A percentile compares a stretch with the other conserved stretches of the same genome.
phyloP scores from a whole-genome alignment of 1,284 basidiomycete genomes.

The Ganoderma meredithae region DNA sequence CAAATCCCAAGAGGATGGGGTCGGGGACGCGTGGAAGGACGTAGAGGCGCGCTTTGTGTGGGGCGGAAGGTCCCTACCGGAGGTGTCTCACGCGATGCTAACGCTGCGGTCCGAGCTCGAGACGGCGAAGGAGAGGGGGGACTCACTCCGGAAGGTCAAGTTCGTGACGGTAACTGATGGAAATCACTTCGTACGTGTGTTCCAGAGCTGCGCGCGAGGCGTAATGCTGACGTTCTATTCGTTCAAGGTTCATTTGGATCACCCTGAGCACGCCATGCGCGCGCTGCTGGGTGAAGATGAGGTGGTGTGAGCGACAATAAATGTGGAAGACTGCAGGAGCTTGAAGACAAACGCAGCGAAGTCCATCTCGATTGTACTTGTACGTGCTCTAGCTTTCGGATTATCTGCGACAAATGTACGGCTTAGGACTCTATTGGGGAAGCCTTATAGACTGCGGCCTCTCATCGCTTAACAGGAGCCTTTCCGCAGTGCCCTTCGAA shows the following conservation, averaged over 20 bases:
- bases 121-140: constrained; percentile 10
- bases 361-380: neutral
- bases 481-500: neutral
- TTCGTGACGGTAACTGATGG: constrained; percentile 15
- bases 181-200: constrained; percentile 30
- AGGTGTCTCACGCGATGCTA: constrained; percentile 15
- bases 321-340: neutral
- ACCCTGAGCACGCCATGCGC: constrained; percentile 12
- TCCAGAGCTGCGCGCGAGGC: neutral
- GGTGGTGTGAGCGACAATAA: neutral
- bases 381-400: neutral
- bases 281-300: constrained; percentile 10
- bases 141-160: constrained; percentile 17
- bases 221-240: neutral
- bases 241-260: constrained; percentile 17
- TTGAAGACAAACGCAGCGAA: neutral
- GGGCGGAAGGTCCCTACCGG: constrained; percentile 24
- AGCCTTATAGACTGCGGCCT: neutral
- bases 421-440: neutral
- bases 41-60: constrained; percentile 26
- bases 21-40: constrained; percentile 15
- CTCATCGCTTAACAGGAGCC: neutral
- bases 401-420: neutral
- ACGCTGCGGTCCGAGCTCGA: constrained; percentile 16
- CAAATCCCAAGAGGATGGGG: neutral